A percentile compares a stretch with the other conserved stretches of the same genome.
These are phyloP conservation scores for Mycosphaerelloides madeirae DNA, from an alignment of 2,329 filamentous ascomycete species.

Conservation along the genomic window DNA sequence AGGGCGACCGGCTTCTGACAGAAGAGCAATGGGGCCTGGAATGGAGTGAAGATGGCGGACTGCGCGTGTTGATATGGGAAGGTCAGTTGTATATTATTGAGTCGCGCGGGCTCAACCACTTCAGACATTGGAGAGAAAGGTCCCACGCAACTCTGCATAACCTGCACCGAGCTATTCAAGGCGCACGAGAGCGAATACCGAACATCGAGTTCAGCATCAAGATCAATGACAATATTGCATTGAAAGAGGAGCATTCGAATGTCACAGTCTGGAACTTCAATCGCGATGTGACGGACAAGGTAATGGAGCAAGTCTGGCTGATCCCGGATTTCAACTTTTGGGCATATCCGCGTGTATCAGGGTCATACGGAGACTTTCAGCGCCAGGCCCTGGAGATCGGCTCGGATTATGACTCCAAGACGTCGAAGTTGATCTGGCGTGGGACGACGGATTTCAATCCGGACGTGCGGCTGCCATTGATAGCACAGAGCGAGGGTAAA, in stretches of 20 bases:
- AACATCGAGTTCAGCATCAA: slow-evolving; percentile 50
- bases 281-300: slow-evolving; percentile 26
- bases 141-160: slow-evolving; percentile 42
- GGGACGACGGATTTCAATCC: slow-evolving; percentile 37
- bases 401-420: slow-evolving; percentile 37
- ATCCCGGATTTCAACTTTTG: slow-evolving; percentile 54
- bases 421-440: slow-evolving; percentile 47
- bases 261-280: slow-evolving; percentile 42
- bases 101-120: slow-evolving; percentile 29
- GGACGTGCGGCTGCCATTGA: slow-evolving; percentile 29
- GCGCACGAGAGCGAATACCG: slow-evolving; percentile 39
- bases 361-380: slow-evolving; percentile 23
- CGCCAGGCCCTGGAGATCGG: slow-evolving; percentile 22
- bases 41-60: slow-evolving; percentile 29
- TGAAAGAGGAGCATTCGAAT: slow-evolving; percentile 21
- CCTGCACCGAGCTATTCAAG: slow-evolving; percentile 46
- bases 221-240: slow-evolving; percentile 42
- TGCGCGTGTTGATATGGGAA: slow-evolving; percentile 37
- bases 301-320: slow-evolving; percentile 40
- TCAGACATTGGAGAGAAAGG: slow-evolving; percentile 27
- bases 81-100: slow-evolving; percentile 34
- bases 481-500: slow-evolving; percentile 28
- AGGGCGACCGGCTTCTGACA: slow-evolving; percentile 21
- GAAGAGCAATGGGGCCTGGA: slow-evolving; percentile 27
- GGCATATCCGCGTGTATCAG: slow-evolving; percentile 39